Evolutionary conservation across 1,284 basidiomycete species (phyloP), one percentile per base, ranked within the genome.

Genomic region (Testicularia cyperi): DNA sequence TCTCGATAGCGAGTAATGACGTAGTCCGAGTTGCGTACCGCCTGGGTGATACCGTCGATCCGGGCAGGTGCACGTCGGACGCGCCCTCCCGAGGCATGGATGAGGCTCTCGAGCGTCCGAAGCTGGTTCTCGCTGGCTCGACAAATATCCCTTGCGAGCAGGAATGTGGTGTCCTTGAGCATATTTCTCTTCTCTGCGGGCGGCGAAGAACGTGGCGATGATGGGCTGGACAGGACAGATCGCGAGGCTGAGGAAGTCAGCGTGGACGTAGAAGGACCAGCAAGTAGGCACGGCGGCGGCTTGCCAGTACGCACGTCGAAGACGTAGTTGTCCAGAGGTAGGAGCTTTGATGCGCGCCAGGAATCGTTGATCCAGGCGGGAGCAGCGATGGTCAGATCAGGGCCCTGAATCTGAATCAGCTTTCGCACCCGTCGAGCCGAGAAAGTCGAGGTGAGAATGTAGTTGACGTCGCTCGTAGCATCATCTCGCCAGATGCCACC

Each of bases 311-410:
- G 60, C 0, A 88, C 88, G 14, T 53, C 41, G 83, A 88, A 92
- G 49, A 84, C 80, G 65, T 90, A 92, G 18, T 82, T 78, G 0
- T 77, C 77, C 8, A 83, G 79, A 2, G 88, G 78, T 5, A 80
- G 78, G 10, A 82, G 78, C 18, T 81, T 78, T 2, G 85, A 84
- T 7, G 88, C 78, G 18, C 84, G 80, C 28, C 89, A 82, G 10
- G 83, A 82, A 57, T 91, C 88, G 62, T 90, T 86, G 61, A 89
- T 88, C 88, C 88, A 90, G 60, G 88, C 87, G 0, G 88, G 88
- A 0, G 87, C 80, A 7, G 90, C 70, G 15, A 88, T 79, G 48
- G 81, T 83, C 64, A 88, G 81, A 14, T 84, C 44, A 80, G 75
- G 3, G 10, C 80, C 72, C 40, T 82, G 80, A 70, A 81, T 83